Evolutionary conservation across 2,329 filamentous ascomycete genomes (phyloP), one percentile per base, ranked within the genome.

Genomic region (Rhinocladiella mackenziei): DNA sequence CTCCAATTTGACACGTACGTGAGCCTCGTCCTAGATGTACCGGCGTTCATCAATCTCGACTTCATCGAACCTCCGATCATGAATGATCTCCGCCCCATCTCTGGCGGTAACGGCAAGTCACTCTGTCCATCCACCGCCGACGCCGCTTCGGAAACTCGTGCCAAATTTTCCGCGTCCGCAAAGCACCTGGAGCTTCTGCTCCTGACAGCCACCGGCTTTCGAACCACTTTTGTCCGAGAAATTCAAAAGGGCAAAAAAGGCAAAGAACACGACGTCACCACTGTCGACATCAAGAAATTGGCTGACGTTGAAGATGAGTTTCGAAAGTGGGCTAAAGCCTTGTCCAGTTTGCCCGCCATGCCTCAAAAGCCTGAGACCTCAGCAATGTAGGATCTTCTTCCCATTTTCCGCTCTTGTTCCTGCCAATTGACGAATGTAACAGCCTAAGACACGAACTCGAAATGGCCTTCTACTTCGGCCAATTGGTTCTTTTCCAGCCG

Each of bases 21-120:
- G 15, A 51, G 53, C 29, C 38, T 53, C 7, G 45, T 55, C 5
- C 29, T 55, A 7, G 53, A 46, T 26, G 42, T 55, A 13, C 53
- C 53, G 4, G 32, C 45, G 13, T 37, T 51, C 23, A 46, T 55
- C 11, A 44, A 51, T 9, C 42, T 37, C 17, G 49, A 51, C 23
- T 39, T 23, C 15, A 38, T 51, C 13, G 44, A 50, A 15, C 25
- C 42, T 8, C 23, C 22, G 6, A 29, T 42, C 23, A 40, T 45
- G 26, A 22, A 26, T 14, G 38, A 32, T n/a, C n/a, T n/a, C n/a
- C n/a, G n/a, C n/a, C n/a, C n/a, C n/a, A n/a, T n/a, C n/a, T n/a
- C n/a, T n/a, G n/a, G n/a, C n/a, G n/a, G n/a, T n/a, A n/a, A n/a
- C n/a, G n/a, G n/a, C n/a, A n/a, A n/a, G n/a, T n/a, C n/a, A n/a